Evolutionary conservation across 257 asterid species (phyloP).

Genomic region (Solanum chmielewskii): DNA sequence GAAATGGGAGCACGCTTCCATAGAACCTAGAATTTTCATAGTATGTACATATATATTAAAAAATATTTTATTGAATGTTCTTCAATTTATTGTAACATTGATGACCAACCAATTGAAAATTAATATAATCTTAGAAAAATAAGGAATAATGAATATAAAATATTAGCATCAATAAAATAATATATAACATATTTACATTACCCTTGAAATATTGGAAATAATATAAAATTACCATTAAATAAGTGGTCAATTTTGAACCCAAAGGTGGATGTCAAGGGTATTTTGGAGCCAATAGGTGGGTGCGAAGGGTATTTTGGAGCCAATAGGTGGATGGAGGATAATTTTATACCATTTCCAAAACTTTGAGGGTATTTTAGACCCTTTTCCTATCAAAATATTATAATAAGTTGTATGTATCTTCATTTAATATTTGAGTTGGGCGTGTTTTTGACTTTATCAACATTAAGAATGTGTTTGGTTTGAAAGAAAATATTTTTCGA

Average conservation of each 20-base stretch:
- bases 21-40: not conserved
- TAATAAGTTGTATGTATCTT: not conserved
- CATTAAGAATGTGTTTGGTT: not conserved
- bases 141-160: not conserved
- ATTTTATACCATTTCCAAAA: too few species aligned
- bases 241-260: too few species aligned
- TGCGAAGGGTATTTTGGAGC: too few species aligned
- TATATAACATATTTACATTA: not conserved
- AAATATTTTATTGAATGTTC: not conserved
- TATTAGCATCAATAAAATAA: not conserved
- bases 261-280: too few species aligned
- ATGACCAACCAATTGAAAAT: not conserved
- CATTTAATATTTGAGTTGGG: not conserved
- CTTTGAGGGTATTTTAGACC: too few species aligned
- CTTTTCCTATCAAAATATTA: not conserved
- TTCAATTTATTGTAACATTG: not conserved
- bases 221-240: too few species aligned
- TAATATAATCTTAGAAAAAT: not conserved
- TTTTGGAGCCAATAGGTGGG: too few species aligned
- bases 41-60: not conserved
- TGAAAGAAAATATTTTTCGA: too few species aligned
- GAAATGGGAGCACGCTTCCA: not conserved
- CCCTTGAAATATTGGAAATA: too few species aligned
- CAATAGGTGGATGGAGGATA: too few species aligned
- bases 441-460: not conserved